Evolutionary conservation across 139 green algal genomes (phyloP).

Genomic region (Choricystis sp.): DNA sequence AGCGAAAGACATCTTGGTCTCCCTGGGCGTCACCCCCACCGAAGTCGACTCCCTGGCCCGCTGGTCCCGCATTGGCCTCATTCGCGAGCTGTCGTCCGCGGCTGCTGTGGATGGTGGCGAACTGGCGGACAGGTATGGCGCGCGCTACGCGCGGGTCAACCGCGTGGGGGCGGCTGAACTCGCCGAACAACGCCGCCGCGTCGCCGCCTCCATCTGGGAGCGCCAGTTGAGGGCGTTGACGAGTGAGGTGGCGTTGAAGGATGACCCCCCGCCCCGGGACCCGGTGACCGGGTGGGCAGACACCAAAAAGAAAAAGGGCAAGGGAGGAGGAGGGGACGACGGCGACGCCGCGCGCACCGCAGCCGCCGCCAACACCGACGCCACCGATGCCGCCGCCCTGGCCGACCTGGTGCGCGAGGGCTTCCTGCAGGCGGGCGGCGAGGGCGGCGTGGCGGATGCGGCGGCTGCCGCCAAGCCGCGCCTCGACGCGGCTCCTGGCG

Average conservation of each 20-base stretch:
- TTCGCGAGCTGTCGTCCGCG: constrained; percentile 34
- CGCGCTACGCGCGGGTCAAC: constrained; percentile 28
- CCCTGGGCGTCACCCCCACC: constrained; percentile 21
- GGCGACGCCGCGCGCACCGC: no score
- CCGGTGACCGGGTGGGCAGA: constrained; percentile 6
- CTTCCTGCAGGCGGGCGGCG: background rate
- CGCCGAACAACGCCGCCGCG: constrained; percentile 17
- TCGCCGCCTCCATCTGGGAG: constrained; percentile 35
- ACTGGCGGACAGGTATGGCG: constrained; percentile 6
- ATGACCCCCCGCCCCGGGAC: background rate
- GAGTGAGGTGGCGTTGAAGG: background rate
- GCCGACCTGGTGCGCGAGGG: constrained; percentile 6
- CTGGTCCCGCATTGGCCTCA: constrained; percentile 23
- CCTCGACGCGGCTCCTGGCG: constrained; percentile 16
- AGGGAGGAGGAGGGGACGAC: background rate
- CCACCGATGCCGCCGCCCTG: background rate
- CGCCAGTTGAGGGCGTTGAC: constrained; percentile 18
- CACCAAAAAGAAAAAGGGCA: constrained; percentile 14
- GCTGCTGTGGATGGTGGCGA: constrained; percentile 16
- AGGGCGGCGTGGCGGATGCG: background rate
- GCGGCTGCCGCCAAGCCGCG: background rate
- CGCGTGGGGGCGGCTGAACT: constrained; percentile 24
- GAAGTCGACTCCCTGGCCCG: constrained; percentile 21
- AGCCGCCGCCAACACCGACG: background rate
- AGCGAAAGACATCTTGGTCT: constrained; percentile 26